phyloP scores from a whole-genome alignment of 2,329 filamentous ascomycete genomes.

The Arthrobotrys sinensis region DNA sequence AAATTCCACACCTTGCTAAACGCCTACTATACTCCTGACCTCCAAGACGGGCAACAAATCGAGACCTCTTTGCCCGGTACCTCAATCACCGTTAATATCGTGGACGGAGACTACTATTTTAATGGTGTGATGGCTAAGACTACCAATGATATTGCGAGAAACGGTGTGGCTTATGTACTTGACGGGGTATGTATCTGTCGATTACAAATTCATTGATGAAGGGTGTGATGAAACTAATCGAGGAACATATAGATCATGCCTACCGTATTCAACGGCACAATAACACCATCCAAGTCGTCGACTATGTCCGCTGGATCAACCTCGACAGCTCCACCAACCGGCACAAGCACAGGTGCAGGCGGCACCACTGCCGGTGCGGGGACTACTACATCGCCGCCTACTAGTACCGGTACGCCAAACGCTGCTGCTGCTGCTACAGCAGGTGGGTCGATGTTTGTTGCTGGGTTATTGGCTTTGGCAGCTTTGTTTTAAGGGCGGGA shows the following conservation, averaged over 20 bases:
- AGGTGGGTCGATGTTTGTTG: conserved; percentile 18
- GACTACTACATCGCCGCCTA: conserved; percentile 22
- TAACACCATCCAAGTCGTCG: conserved; percentile 9
- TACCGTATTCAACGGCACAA: conserved; percentile 37
- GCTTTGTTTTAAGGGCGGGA: conserved; percentile 23
- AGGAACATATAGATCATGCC: conserved; percentile 54
- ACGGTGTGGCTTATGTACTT: conserved; percentile 56
- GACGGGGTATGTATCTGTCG: conserved; percentile 39
- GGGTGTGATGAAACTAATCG: not conserved
- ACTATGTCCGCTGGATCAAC: conserved; percentile 21
- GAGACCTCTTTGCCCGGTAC: conserved; percentile 35
- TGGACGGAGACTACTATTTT: conserved; percentile 40
- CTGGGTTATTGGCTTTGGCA: conserved; percentile 34
- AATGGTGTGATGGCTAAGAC: conserved; percentile 47
- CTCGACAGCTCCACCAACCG: conserved; percentile 6
- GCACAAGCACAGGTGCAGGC: not conserved
- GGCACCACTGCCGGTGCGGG: not conserved
- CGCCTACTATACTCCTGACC: conserved; percentile 39
- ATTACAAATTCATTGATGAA: not conserved
- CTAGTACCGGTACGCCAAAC: conserved; percentile 22
- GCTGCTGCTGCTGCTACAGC: conserved; percentile 13
- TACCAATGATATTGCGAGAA: conserved; percentile 55
- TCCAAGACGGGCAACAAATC: conserved; percentile 31
- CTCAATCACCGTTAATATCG: conserved; percentile 43
- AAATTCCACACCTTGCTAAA: conserved; percentile 53